phyloP scores from a whole-genome alignment of 371 early-diverging fungal species.

The Apophysomyces elegans region DNA sequence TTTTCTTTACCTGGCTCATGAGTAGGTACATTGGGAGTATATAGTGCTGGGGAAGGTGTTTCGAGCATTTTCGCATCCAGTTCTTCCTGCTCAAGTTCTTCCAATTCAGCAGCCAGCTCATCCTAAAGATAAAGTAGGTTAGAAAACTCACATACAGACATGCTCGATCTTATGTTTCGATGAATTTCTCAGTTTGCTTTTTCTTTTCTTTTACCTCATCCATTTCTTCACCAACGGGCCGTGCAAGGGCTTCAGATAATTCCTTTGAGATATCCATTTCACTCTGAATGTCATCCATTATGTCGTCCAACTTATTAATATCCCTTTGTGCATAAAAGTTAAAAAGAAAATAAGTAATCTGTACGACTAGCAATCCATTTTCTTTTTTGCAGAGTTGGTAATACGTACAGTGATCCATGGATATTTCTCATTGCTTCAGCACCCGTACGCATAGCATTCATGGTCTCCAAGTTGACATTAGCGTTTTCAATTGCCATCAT shows the following conservation, averaged over 20 bases:
- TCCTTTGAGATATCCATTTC: conserved; percentile 97
- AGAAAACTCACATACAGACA: too few relatives aligned
- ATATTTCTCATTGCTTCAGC: conserved; percentile 94
- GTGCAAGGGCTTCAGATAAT: conserved; percentile 92
- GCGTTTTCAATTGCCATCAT: conserved; percentile 96
- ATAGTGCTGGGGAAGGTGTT: conserved; percentile 69
- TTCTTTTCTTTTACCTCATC: conserved; percentile 68
- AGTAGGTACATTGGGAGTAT: conserved; percentile 63
- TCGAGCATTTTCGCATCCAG: conserved; percentile 87
- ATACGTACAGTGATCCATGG: conserved; percentile 86
- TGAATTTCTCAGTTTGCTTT: neutral
- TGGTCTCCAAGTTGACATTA: conserved; percentile 94
- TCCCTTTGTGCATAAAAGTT: conserved; percentile 58
- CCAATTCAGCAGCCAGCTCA: conserved; percentile 91
- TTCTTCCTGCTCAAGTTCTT: conserved; percentile 93
- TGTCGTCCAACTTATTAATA: conserved; percentile 93
- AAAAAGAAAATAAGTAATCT: conserved; percentile 10
- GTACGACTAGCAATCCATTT: conserved; percentile 81
- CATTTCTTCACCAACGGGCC: conserved; percentile 88
- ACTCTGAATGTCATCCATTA: conserved; percentile 97
- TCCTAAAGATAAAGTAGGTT: conserved; percentile 50
- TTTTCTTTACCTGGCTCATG: conserved; percentile 66
- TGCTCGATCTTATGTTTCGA: too few relatives aligned
- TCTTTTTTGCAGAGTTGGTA: neutral
- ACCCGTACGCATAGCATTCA: conserved; percentile 95